phyloP scores from a whole-genome alignment of 192 early-diverging fungal genomes.

The Backusella parvicylindrica region DNA sequence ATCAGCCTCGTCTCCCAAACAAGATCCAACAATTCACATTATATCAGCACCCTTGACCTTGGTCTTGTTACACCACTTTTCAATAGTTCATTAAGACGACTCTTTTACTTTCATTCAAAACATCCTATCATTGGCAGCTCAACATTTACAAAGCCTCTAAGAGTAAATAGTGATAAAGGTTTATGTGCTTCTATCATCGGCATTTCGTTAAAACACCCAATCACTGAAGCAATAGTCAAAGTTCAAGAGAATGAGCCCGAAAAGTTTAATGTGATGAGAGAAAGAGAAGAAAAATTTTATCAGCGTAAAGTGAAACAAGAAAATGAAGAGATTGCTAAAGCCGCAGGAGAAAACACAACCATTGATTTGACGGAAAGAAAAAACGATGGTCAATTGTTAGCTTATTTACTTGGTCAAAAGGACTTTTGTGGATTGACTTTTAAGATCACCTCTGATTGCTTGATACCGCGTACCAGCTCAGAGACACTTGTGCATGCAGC shows the following conservation, averaged over 20 bases:
- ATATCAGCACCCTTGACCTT: conserved; percentile 33
- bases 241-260: conserved; percentile 40
- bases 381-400: conserved; percentile 30
- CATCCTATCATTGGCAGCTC: conserved; percentile 59
- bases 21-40: conserved; percentile 36
- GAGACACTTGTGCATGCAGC: conserved; percentile 60
- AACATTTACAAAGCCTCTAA: conserved; percentile 46
- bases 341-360: background rate
- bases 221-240: background rate
- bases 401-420: conserved; percentile 52
- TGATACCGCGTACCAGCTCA: conserved; percentile 70
- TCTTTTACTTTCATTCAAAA: conserved; percentile 35
- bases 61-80: conserved; percentile 23
- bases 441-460: conserved; percentile 55
- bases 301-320: conserved; percentile 34
- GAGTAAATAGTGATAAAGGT: conserved; percentile 59
- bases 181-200: conserved; percentile 41
- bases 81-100: conserved; percentile 48
- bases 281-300: conserved; percentile 55
- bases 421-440: conserved; percentile 57
- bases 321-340: conserved; percentile 40
- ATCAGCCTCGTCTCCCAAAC: conserved; percentile 24
- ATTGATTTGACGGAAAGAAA: conserved; percentile 25
- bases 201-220: conserved; percentile 43
- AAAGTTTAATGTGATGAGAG: conserved; percentile 54